phyloP scores from a whole-genome alignment of 495 filamentous ascomycete genomes.

The Daldinia decipiens region DNA sequence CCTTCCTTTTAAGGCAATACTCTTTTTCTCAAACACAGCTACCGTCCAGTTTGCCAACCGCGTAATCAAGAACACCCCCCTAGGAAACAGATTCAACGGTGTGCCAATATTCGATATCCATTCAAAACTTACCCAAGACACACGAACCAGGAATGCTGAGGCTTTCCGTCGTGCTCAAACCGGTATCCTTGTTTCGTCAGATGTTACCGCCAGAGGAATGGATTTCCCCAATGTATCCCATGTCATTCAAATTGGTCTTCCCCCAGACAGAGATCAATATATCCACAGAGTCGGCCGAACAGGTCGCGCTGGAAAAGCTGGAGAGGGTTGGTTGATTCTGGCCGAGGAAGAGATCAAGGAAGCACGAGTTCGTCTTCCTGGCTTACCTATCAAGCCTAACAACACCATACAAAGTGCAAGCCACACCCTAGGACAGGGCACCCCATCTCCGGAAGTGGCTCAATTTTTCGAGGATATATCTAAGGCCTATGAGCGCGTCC shows the following conservation, averaged over 20 bases:
- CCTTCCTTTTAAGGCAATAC: constrained; percentile 89
- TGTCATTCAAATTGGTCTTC: constrained; percentile 85
- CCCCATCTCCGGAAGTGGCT: constrained; percentile 50
- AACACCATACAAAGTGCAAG: constrained; percentile 58
- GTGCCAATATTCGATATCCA: constrained; percentile 76
- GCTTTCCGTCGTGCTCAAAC: constrained; percentile 70
- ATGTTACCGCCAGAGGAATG: constrained; percentile 96
- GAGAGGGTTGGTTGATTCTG: constrained; percentile 82
- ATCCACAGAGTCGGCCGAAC: constrained; percentile 88
- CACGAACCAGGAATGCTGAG: constrained; percentile 73
- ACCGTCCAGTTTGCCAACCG: constrained; percentile 70
- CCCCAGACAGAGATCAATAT: constrained; percentile 78
- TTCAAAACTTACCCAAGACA: constrained; percentile 74
- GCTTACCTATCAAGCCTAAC: constrained; percentile 74
- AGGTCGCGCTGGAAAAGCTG: constrained; percentile 74
- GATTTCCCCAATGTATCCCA: constrained; percentile 94
- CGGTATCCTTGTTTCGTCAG: constrained; percentile 87
- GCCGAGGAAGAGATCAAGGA: constrained; percentile 66
- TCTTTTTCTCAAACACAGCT: constrained; percentile 85
- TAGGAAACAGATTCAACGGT: constrained; percentile 14
- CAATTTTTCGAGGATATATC: constrained; percentile 52
- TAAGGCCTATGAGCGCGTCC: constrained; percentile 48
- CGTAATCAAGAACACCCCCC: constrained; percentile 61
- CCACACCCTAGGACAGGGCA: constrained; percentile 55
- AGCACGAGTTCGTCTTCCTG: constrained; percentile 61